Percentiles rank a stretch among this genome's conserved stretches.
Conservation (phyloP, 2,329 filamentous ascomycete genomes). For the Geosmithia flava region DNA sequence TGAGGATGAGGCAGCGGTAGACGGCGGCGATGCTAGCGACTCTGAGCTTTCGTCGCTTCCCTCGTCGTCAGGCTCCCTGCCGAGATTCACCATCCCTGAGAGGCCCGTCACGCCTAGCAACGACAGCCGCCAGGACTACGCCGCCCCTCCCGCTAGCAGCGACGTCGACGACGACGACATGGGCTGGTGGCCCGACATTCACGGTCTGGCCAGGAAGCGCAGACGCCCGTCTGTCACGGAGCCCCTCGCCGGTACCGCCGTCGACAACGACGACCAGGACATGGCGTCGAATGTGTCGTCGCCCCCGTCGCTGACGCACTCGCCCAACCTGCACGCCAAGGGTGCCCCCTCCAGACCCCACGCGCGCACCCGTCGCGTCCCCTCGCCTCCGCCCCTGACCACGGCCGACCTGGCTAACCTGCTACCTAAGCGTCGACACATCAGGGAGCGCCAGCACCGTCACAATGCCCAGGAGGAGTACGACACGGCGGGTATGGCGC, state of each 20-base stretch:
- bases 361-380: constrained; percentile 1
- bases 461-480: constrained; percentile 33
- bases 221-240: constrained; percentile 23
- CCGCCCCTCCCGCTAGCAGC: constrained; percentile 44
- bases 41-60: constrained; percentile 15
- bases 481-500: constrained; percentile 32
- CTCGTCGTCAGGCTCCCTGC: constrained; percentile 19
- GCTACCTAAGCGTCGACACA: constrained; percentile 37
- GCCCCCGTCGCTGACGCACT: constrained; percentile 54
- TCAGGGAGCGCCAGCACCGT: constrained; percentile 23
- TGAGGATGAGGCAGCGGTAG: constrained; percentile 1
- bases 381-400: constrained; percentile 28
- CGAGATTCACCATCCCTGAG: constrained; percentile 6
- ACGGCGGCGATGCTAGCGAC: constrained; percentile 15
- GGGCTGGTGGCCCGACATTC: constrained; percentile 38
- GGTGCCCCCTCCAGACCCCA: background rate
- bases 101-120: constrained; percentile 27
- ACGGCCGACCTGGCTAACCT: constrained; percentile 42
- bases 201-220: constrained; percentile 33
- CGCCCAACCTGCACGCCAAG: constrained; percentile 34
- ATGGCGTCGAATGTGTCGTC: constrained; percentile 46
- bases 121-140: constrained; percentile 24
- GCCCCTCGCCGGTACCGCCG: constrained; percentile 13
- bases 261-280: constrained; percentile 7
- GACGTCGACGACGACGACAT: constrained; percentile 27